Conservation (phyloP, 345 rosid genomes). For the Erodium maritimum region DNA sequence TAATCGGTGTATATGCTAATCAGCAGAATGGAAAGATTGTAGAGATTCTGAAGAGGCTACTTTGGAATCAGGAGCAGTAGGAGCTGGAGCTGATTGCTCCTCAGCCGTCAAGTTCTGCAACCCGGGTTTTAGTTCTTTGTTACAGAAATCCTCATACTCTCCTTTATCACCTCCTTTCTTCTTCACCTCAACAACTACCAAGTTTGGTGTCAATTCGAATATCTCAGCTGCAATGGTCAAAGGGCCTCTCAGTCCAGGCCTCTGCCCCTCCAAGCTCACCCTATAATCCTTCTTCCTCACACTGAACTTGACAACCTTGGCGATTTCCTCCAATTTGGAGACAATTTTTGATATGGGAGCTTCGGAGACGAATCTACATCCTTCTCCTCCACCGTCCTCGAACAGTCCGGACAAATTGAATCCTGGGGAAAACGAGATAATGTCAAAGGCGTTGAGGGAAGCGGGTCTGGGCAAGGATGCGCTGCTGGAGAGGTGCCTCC, state of each 20-base stretch:
- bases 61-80: slow-evolving; percentile 4
- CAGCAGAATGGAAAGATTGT: no score
- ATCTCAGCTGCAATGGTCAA: slow-evolving; percentile 57
- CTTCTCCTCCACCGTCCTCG: slow-evolving; percentile 49
- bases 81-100: slow-evolving; percentile 18
- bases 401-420: slow-evolving; percentile 61
- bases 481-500: slow-evolving; percentile 7
- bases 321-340: slow-evolving; percentile 61
- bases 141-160: slow-evolving; percentile 75
- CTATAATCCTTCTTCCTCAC: slow-evolving; percentile 76
- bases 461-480: slow-evolving; percentile 41
- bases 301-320: slow-evolving; percentile 46
- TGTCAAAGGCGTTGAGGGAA: slow-evolving; percentile 60
- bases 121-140: slow-evolving; percentile 60
- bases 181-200: slow-evolving; percentile 78
- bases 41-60: no score
- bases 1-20: no score
- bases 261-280: slow-evolving; percentile 56
- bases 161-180: slow-evolving; percentile 74
- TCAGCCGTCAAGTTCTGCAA: slow-evolving; percentile 52
- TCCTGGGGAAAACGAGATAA: slow-evolving; percentile 66
- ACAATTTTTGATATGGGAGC: slow-evolving; percentile 56
- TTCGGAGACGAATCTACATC: slow-evolving; percentile 41
- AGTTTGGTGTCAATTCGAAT: slow-evolving; percentile 42
- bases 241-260: slow-evolving; percentile 56